Base-by-base conservation (phyloP, 768 basidiomycete species). In the Termitomyces sp. region DNA sequence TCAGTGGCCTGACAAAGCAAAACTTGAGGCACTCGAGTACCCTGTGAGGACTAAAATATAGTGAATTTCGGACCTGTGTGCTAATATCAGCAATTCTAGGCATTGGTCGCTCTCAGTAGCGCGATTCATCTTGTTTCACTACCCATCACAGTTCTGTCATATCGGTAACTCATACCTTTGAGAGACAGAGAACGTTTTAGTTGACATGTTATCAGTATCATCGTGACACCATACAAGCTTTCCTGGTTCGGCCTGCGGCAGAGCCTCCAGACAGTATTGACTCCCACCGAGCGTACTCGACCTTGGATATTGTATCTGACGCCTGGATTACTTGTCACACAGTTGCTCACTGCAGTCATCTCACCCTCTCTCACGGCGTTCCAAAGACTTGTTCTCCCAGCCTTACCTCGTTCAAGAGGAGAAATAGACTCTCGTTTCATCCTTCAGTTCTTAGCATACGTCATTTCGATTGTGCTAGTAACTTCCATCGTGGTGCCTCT, bases 231-330 rank as follows among this genome's bases (percentile, higher is more conserved):
- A 0, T 81, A 86, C 68, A 83, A 78, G 63, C 74, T 93, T 33
- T 79, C 86, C 3, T 90, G 79, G 65, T 78, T 86, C 65, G 72
- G 78, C 38, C 71, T 77, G 0, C 65, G 78, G 46, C 74, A 79
- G 58, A 80, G 87, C 14, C 68, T 92, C 10, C 85, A 86, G n/a
- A 67, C 83, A 56, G 74, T 93, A 26, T 75, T 92, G 52, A 91
- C 91, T 0, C 85, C 89, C 5, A 88, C 88, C 7, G 91, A 93
- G 68, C 82, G 83, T 47, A 77, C 80, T 33, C 78, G 78, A 10
- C 91, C 89, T 2, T 93, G 89, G 89, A 76, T 84, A 38, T 66
- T 93, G 41, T 93, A 90, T 66, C 62, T 88, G 31, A 91, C 90
- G 1, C 91, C 91, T 0, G 91, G 79, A 1, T 70, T 89, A 7